These are phyloP conservation scores for Coemansia sp. DNA, from an alignment of 192 early-diverging fungal species.

Conservation along the genomic window DNA sequence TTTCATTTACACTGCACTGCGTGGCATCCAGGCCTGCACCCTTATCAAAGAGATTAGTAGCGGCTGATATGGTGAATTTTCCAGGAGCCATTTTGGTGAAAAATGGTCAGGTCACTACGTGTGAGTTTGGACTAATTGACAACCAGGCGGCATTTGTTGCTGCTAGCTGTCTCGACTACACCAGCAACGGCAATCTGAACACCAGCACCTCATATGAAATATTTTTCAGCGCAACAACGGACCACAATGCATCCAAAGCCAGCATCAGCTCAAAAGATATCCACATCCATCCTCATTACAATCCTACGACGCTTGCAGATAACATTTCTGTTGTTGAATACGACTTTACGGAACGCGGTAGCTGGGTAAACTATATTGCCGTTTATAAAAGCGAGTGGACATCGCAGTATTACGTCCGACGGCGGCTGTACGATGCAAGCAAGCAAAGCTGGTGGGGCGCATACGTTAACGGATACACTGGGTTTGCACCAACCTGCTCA, in stretches of 20 bases:
- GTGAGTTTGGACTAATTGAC: constrained; percentile 5
- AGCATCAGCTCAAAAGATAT: constrained; percentile 8
- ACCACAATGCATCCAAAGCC: neutral
- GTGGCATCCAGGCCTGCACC: neutral
- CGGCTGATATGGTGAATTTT: constrained; percentile 8
- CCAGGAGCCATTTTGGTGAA: constrained; percentile 6
- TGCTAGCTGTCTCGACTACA: constrained; percentile 3
- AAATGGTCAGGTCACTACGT: neutral
- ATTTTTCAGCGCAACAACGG: neutral
- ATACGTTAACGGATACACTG: neutral
- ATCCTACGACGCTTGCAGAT: constrained; percentile 26
- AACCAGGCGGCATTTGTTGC: constrained; percentile 1
- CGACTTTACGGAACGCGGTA: neutral
- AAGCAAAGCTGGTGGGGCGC: constrained; percentile 7
- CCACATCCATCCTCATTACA: constrained; percentile 19
- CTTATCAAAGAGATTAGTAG: neutral
- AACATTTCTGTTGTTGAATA: constrained; percentile 25
- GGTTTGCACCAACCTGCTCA: neutral
- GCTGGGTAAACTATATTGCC: constrained; percentile 15
- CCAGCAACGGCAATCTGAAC: constrained; percentile 3
- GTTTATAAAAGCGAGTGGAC: constrained; percentile 15
- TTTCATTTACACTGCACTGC: neutral
- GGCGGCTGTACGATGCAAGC: neutral
- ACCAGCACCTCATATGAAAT: neutral
- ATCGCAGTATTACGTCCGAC: constrained; percentile 12